These are phyloP conservation scores for Penicillium brevicompactum DNA, from an alignment of 2,329 filamentous ascomycete genomes.

Conservation along the genomic window DNA sequence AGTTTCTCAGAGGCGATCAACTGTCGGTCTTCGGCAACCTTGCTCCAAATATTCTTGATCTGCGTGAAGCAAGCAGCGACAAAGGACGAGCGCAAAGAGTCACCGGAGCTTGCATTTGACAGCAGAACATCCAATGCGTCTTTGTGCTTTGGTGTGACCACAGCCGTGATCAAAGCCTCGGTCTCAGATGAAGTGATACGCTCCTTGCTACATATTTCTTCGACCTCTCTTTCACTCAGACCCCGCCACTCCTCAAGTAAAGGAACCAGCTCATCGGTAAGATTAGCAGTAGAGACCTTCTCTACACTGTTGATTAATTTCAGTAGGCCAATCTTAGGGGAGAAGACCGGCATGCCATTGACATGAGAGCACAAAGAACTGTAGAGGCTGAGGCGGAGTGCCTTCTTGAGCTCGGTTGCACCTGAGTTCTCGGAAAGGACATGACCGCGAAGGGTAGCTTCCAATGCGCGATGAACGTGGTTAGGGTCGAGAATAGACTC, in stretches of 20 bases:
- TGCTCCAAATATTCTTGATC: slow-evolving; percentile 70
- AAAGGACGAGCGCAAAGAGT: slow-evolving; percentile 56
- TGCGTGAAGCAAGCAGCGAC: slow-evolving; percentile 67
- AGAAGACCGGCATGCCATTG: slow-evolving; percentile 66
- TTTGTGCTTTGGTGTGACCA: slow-evolving; percentile 58
- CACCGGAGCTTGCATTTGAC: slow-evolving; percentile 50
- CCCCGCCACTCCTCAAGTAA: slow-evolving; percentile 69
- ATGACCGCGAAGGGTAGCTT: slow-evolving; percentile 59
- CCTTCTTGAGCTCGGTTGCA: slow-evolving; percentile 62
- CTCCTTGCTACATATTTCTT: slow-evolving; percentile 53
- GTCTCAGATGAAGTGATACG: slow-evolving; percentile 51
- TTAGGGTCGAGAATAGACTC: slow-evolving; percentile 80
- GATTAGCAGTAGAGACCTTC: slow-evolving; percentile 71
- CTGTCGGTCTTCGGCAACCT: slow-evolving; percentile 41
- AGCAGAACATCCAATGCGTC: slow-evolving; percentile 60
- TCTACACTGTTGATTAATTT: slow-evolving; percentile 69
- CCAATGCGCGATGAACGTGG: slow-evolving; percentile 68
- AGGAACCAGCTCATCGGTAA: slow-evolving; percentile 76
- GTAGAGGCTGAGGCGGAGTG: slow-evolving; percentile 66
- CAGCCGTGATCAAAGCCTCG: slow-evolving; percentile 56
- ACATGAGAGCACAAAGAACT: slow-evolving; percentile 74
- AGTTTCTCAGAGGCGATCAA: slow-evolving; percentile 39
- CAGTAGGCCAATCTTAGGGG: slow-evolving; percentile 73
- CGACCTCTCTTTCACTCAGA: slow-evolving; percentile 55
- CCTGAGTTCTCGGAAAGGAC: slow-evolving; percentile 34